Evolutionary conservation across 2,329 filamentous ascomycete species (phyloP), one percentile per base, ranked within the genome.

Genomic region (Camptophora hylomeconis): DNA sequence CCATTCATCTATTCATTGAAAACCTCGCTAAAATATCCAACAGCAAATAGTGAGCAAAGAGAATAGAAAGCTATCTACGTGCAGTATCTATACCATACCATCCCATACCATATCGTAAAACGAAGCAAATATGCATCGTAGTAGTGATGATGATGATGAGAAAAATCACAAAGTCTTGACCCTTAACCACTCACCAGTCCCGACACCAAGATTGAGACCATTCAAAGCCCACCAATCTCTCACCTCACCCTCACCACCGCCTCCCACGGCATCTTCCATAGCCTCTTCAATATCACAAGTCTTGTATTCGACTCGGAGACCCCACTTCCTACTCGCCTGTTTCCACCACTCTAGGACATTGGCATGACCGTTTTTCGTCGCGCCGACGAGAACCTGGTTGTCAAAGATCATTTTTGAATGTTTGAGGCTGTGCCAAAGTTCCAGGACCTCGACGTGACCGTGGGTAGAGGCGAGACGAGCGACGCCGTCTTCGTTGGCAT

Each of bases 211-310:
- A 47, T 89, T 87, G 37, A 92, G 57, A 0, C 82, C 83, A 43
- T 89, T 87, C 40, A 66, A 61, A 14, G 80, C 78, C 87, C 87
- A 95, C 87, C 87, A 95, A 38, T 68, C 65, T 32, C 81, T 63
- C 11, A 92, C 81, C 20, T 69, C 67, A 40, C 75, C 72, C 38
- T 83, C 78, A 31, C 78, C 75, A 4, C 62, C 55, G 2, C 63
- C 70, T 20, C 72, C 70, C 3, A 87, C 70, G 13, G 82, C 81
- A 50, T 93, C 86, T 51, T 94, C 86, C 20, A 94, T 65, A 1
- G 86, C 86, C 56, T 94, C 87, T 51, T 94, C 86, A 37, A 95
- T 89, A 52, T 92, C 84, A 52, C 84, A 93, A 1, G 83, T 92
- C 52, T 87, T 86, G 55, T 93, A 94, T 53, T 92, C 83, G 15